phyloP scores from a whole-genome alignment of 495 filamentous ascomycete species.

The Podospora pseudoanserina region DNA sequence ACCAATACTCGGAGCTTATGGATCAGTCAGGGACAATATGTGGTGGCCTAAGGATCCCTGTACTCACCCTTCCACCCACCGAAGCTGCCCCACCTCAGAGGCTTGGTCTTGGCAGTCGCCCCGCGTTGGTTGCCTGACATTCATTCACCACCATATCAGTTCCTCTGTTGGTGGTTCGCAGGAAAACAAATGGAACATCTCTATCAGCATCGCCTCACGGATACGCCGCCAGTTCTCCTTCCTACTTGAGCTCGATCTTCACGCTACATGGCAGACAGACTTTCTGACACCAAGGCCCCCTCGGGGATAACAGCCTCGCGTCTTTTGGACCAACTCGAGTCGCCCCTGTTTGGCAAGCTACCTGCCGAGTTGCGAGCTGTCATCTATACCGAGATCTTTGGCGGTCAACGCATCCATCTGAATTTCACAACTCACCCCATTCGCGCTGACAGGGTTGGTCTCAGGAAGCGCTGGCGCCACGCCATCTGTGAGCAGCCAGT shows the following conservation, averaged over 20 bases:
- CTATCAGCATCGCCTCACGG: background rate
- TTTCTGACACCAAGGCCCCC: no score
- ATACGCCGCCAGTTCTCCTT: background rate
- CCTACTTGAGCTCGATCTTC: background rate
- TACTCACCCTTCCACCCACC: background rate
- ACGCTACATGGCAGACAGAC: background rate
- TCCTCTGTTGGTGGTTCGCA: background rate
- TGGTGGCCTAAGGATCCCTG: background rate
- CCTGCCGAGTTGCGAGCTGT: slow-evolving; percentile 16
- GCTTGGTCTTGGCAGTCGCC: background rate
- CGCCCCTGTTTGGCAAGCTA: slow-evolving; percentile 17
- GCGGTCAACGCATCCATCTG: slow-evolving; percentile 13
- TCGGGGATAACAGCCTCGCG: background rate
- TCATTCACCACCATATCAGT: background rate
- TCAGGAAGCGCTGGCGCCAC: slow-evolving; percentile 15
- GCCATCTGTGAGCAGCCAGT: slow-evolving; percentile 11
- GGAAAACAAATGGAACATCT: background rate
- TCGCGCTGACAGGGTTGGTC: slow-evolving; percentile 18
- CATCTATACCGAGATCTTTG: slow-evolving; percentile 17
- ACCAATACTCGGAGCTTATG: no score
- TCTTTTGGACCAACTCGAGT: slow-evolving; percentile 8
- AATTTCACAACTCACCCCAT: slow-evolving; percentile 17
- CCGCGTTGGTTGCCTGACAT: no score
- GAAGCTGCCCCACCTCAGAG: background rate
- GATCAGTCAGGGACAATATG: background rate